A percentile compares a stretch with the other conserved stretches of the same genome.
Conservation (phyloP, 441 rosid genomes). For the Gossypium davidsonii region DNA sequence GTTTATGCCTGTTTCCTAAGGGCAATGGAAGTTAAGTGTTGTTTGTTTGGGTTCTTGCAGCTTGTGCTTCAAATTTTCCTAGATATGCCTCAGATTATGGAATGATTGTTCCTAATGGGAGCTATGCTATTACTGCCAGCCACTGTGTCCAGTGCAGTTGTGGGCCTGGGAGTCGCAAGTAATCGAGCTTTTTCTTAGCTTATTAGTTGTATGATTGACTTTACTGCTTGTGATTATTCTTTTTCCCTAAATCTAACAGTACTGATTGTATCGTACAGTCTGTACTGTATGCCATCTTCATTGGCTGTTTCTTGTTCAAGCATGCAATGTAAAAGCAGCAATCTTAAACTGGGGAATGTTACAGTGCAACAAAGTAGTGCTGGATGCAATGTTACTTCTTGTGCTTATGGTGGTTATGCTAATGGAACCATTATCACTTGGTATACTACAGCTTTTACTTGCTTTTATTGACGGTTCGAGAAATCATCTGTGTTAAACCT, state of each 20-base stretch:
- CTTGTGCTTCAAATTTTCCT: conserved; percentile 85
- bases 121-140: conserved; percentile 80
- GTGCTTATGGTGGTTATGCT: conserved; percentile 65
- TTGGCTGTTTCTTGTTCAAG: conserved; percentile 88
- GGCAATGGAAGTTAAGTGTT: not conserved
- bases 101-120: conserved; percentile 77
- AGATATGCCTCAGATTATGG: conserved; percentile 61
- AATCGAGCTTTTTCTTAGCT: conserved; percentile 19
- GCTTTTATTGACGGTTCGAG: not conserved
- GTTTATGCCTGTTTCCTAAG: not conserved
- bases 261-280: conserved; percentile 28
- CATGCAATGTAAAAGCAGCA: conserved; percentile 82
- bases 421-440: conserved; percentile 64
- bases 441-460: conserved; percentile 31
- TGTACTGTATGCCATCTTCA: conserved; percentile 87
- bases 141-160: conserved; percentile 95
- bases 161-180: conserved; percentile 74
- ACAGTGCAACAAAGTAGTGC: conserved; percentile 60
- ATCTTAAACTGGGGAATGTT: conserved; percentile 75
- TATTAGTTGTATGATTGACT: conserved; percentile 3
- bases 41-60: conserved; percentile 33
- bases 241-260: not conserved
- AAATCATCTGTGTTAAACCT: not conserved
- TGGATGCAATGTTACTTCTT: conserved; percentile 84
- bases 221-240: not conserved